Evolutionary conservation across 2,329 filamentous ascomycete genomes (phyloP).

Genomic region (Fusarium circinatum): DNA sequence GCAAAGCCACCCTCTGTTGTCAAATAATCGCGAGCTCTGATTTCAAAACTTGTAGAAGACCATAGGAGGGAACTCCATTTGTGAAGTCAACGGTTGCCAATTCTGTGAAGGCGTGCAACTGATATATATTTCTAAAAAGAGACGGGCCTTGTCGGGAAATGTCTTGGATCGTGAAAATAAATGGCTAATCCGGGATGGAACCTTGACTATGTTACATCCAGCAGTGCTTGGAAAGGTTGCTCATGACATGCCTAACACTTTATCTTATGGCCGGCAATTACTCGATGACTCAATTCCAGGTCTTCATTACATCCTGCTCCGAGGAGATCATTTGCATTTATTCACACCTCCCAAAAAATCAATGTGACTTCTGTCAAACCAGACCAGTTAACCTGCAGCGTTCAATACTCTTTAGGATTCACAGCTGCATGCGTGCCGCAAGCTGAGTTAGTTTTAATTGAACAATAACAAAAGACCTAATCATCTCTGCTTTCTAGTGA

Average conservation of each 20-base stretch:
- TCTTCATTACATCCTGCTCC: rapidly evolving
- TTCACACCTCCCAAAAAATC: too few relatives aligned
- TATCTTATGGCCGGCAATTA: background rate
- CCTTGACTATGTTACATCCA: too few relatives aligned
- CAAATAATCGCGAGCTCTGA: too few relatives aligned
- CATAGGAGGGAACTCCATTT: background rate
- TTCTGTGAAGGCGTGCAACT: background rate
- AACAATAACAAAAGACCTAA: too few relatives aligned
- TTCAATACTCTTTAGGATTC: too few relatives aligned
- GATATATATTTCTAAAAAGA: background rate
- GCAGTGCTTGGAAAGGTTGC: background rate
- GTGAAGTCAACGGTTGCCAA: background rate
- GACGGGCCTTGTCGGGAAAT: too few relatives aligned
- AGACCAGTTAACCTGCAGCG: background rate
- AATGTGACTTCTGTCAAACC: background rate
- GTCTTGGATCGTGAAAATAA: background rate
- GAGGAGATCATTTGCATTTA: rapidly evolving
- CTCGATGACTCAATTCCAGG: too few relatives aligned
- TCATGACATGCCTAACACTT: too few relatives aligned
- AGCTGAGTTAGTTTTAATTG: too few relatives aligned
- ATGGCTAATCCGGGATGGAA: too few relatives aligned
- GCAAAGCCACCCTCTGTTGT: rapidly evolving
- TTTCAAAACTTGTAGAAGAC: too few relatives aligned
- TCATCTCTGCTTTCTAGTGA: background rate
- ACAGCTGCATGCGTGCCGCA: too few relatives aligned